Evolutionary conservation across 73 alveolate genomes (phyloP), one percentile per base, ranked within the genome.

Genomic region (Stentor roeselii): DNA sequence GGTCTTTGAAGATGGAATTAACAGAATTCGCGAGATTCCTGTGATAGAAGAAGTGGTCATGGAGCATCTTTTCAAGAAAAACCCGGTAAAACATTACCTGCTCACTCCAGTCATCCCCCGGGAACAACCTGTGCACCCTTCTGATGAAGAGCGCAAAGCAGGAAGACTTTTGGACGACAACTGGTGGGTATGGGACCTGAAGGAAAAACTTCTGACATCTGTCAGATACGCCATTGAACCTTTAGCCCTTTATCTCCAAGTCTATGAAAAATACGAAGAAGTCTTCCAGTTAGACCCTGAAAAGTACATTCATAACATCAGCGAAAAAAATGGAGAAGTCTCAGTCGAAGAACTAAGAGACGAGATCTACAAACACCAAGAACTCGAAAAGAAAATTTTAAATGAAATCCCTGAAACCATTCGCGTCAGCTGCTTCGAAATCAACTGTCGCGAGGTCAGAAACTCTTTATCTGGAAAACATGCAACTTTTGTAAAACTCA

Each of bases 131-230:
- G 86, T 78, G 31, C 91, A 95, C 11, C 98, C 96, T 3, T 91
- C 84, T 27, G 95, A 95, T 15, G 95, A 95, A 90, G 85, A 89
- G 37, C 86, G 83, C 75, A 85, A 90, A 39, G 84, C 84, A 60
- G 88, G 91, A 3, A 84, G 77, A 39, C 90, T 95, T 37, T 95
- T 95, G 27, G 99, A 97, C 87, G 99, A 96, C 78, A 95, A 96
- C 86, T 89, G 95, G 39, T 97, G 99, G 99, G 93, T 97, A n/a
- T 96, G 99, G 98, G 97, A 96, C 60, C 91, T 95, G 59, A 93
- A 84, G 83, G 97, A 90, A 83, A 75, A 86, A 21, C 82, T 97
- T 75, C 89, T 92, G 30, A 88, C 59, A 14, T 89, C 94, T 15
- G 90, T 97, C 14, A 95, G 94, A 83, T 86, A 93, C 78, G 97